Conservation (phyloP, 2,329 filamentous ascomycete species). For the Beauveria pseudobassiana region DNA sequence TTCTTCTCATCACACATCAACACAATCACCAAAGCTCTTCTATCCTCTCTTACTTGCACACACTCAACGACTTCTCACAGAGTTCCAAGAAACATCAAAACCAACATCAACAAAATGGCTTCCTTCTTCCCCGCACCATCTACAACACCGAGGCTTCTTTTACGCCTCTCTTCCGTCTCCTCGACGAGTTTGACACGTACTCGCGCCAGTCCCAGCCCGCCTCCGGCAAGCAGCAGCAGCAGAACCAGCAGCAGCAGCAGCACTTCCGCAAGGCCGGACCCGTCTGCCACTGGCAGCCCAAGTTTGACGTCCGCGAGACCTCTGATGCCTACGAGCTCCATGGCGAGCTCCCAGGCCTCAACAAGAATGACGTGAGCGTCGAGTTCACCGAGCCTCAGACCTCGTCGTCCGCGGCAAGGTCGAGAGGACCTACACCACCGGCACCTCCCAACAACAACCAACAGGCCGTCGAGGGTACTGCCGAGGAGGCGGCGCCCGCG, state of each 20-base stretch:
- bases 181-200: conserved; percentile 57
- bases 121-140: conserved; percentile 49
- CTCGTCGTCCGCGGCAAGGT: conserved; percentile 62
- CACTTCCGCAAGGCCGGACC: conserved; percentile 15
- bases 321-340: conserved; percentile 65
- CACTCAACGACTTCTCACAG: conserved; percentile 5
- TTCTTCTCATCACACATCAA: conserved; percentile 12
- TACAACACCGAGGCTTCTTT: conserved; percentile 45
- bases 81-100: conserved; percentile 13
- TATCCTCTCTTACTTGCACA: conserved; percentile 13
- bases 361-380: conserved; percentile 66
- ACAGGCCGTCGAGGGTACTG: conserved; percentile 35
- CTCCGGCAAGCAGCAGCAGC: not conserved
- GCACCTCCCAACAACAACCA: conserved; percentile 32
- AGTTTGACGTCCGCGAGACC: conserved; percentile 71
- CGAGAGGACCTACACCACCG: conserved; percentile 55
- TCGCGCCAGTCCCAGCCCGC: conserved; percentile 27
- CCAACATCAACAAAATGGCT: conserved; percentile 43
- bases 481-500: conserved; percentile 32
- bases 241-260: conserved; percentile 19
- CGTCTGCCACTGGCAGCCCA: conserved; percentile 59
- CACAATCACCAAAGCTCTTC: conserved; percentile 20
- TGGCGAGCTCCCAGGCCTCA: conserved; percentile 70
- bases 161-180: conserved; percentile 54
- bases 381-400: conserved; percentile 75